Base-by-base conservation (phyloP, 805 yeast species). In the Schizosaccharomyces cryophilus region DNA sequence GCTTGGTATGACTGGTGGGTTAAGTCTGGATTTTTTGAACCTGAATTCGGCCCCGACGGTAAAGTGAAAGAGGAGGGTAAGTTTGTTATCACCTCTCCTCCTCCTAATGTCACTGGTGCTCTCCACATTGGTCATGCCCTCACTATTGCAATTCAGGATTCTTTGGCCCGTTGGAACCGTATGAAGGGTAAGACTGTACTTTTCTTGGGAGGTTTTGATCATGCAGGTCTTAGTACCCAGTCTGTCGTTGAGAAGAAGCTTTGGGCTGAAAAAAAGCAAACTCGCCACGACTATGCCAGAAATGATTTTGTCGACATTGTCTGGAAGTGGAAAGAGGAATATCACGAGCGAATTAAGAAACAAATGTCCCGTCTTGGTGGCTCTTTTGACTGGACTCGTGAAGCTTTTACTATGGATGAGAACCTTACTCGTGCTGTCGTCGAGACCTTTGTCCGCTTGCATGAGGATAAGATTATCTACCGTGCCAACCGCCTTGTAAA, bases 1-100 rank as follows among this genome's bases (percentile, higher is more conserved):
- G 86, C 96, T 15, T 93, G 98, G 98, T 90, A 90, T 73, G 81
- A 79, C 21, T 93, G 98, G 97, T 93, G 98, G 98, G 84, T 80
- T 63, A 77, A 84, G 68, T 78, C 86, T 72, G 94, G 93, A 21
- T 82, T 80, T 68, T 93, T 93, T 69, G 83, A 84, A 73, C 98
- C 98, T 21, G 85, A 86, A 70, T 82, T 85, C 66, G 77, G 83
- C 56, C 78, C 74, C 62, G 82, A 83, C 68, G 96, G 96, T 58
- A 73, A 82, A 58, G 68, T 80, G 66, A 83, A 83, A 70, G 85
- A 93, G 54, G 89, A 81, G 69, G 97, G 97, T 66, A 70, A 77
- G 21, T 93, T 90, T 73, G 78, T 84, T 64, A 87, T 93, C 68
- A 96, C 97, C 48, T 93, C 95, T n/a, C 98, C 98, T 48, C 98